Evolutionary conservation across 768 basidiomycete species (phyloP).

Genomic region (Macrolepiota fuliginosa): DNA sequence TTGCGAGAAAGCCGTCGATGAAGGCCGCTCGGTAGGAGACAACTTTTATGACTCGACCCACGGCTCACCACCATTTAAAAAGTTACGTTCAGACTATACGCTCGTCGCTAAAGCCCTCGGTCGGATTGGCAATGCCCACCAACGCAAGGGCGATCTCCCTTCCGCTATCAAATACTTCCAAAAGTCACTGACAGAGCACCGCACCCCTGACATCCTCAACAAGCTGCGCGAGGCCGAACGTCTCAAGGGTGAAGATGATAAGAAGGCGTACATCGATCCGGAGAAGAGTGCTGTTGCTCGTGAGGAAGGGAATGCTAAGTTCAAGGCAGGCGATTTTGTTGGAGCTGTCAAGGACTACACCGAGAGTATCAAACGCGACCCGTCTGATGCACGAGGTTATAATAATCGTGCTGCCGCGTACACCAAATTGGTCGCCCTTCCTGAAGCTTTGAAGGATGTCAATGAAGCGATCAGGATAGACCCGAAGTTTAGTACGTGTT

Average conservation of each 20-base stretch:
- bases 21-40: conserved; percentile 70
- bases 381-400: conserved; percentile 86
- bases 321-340: conserved; percentile 92
- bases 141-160: conserved; percentile 70
- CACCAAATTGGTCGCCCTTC: conserved; percentile 89
- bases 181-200: conserved; percentile 94
- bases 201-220: conserved; percentile 87
- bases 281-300: conserved; percentile 78
- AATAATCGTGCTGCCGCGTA: conserved; percentile 99
- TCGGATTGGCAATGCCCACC: conserved; percentile 83
- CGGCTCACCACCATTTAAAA: conserved; percentile 7
- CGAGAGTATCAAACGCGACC: conserved; percentile 96
- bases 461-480: conserved; percentile 92
- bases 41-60: background rate
- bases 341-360: conserved; percentile 89
- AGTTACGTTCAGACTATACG: conserved; percentile 93
- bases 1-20: conserved; percentile 95
- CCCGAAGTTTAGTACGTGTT: conserved; percentile 68
- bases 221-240: conserved; percentile 88
- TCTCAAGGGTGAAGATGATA: conserved; percentile 72
- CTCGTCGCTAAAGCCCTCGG: conserved; percentile 93
- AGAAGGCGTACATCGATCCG: conserved; percentile 84
- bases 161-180: conserved; percentile 89
- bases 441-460: conserved; percentile 95
- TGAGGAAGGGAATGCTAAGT: conserved; percentile 89